Base-by-base conservation (phyloP, 208 protist genomes). In the Crithidia fasciculata region DNA sequence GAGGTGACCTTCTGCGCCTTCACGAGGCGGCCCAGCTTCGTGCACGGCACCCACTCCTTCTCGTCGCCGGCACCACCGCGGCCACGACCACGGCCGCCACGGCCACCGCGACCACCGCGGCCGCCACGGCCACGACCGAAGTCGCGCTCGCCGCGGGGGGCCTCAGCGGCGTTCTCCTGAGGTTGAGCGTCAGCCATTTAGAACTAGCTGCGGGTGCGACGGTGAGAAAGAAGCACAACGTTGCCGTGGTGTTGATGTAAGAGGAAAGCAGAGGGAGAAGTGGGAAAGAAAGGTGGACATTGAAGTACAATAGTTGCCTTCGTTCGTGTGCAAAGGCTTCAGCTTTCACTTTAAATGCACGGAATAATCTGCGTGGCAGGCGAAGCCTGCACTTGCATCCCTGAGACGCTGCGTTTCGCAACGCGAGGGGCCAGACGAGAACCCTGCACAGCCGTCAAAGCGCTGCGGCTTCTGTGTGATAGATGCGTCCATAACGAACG, bases 11-110 rank as follows among this genome's bases (percentile, higher is more conserved):
- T 98, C 50, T 93, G 92, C 58, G 96, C 94, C 86, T 97, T 97
- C 71, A 98, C 97, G 15, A 99, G 90, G 80, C 99, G 95, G 55
- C 99, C 99, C 45, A 99, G 96, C 95, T 99, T 99, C 75, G 99
- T 99, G 62, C 97, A 93, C 54, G 99, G 99, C 0, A 96, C 87
- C 99, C 99, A 99, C 62, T 91, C 90, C 70, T 98, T 82, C 74
- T 99, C 82, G 49, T 97, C 89, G 41, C 74, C 79, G 49, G 84
- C 74, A 49, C 87, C 83, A 59, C 86, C 81, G 45, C 88, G 78
- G 69, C 88, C 78, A 57, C 80, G 70, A 49, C 81, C 69, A 65
- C 82, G 76, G 39, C 85, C 83, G 50, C 88, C 87, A 57, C 89
- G 85, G 18, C 91, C 88, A 79, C 90, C 89, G 49, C 84, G 81